phyloP scores from a whole-genome alignment of 2,329 filamentous ascomycete genomes.

The Colletotrichum coccodes region DNA sequence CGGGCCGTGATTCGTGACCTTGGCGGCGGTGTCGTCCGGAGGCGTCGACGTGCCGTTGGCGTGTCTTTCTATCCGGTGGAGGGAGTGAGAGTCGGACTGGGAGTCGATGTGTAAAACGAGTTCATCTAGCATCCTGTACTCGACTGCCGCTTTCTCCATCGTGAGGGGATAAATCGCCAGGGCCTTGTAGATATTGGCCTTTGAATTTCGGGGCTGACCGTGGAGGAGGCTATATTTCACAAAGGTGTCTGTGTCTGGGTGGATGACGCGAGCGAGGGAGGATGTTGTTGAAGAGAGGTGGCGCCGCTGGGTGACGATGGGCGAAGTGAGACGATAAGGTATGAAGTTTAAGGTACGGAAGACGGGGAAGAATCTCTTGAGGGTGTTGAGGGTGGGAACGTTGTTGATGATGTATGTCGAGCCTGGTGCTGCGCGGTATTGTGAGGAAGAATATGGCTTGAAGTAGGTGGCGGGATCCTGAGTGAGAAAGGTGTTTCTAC shows the following conservation, averaged over 20 bases:
- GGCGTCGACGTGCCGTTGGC: neutral
- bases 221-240: neutral
- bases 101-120: neutral
- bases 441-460: too few species aligned
- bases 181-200: neutral
- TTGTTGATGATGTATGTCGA: neutral
- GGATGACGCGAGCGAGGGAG: neutral
- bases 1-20: neutral
- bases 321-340: too few species aligned
- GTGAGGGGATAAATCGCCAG: neutral
- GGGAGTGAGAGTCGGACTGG: neutral
- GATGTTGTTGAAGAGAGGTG: constrained; percentile 36
- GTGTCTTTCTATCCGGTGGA: neutral
- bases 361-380: too few species aligned
- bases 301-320: too few species aligned
- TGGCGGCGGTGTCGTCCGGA: neutral
- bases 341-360: neutral
- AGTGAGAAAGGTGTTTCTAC: too few species aligned
- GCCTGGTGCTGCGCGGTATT: neutral
- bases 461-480: neutral
- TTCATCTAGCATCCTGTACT: neutral
- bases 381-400: too few species aligned
- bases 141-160: neutral
- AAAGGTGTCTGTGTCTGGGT: neutral
- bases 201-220: neutral